These are phyloP conservation scores for Blastocystis sp. DNA, from an alignment of 352 stramenopile genomes.

Conservation along the genomic window DNA sequence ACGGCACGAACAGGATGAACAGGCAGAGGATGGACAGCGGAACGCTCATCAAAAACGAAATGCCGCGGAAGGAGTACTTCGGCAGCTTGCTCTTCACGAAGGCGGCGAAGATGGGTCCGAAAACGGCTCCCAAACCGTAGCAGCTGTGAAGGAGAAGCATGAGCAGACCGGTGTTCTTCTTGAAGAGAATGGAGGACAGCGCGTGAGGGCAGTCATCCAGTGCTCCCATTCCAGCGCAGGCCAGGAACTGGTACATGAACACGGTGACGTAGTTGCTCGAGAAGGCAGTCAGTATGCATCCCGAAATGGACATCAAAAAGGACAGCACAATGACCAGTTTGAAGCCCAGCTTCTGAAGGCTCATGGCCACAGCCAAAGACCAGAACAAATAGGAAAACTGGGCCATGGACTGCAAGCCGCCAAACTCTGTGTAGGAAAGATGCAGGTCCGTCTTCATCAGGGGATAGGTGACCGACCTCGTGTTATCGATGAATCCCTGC, in stretches of 20 bases:
- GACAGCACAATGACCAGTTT: slow-evolving; percentile 37
- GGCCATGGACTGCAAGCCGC: slow-evolving; percentile 54
- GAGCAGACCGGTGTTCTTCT: slow-evolving; percentile 59
- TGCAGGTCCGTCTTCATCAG: slow-evolving; percentile 57
- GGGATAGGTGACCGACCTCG: slow-evolving; percentile 48
- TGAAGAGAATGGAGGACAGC: slow-evolving; percentile 59
- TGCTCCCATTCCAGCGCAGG: slow-evolving; percentile 49
- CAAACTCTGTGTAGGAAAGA: slow-evolving; percentile 54
- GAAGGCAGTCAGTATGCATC: slow-evolving; percentile 23
- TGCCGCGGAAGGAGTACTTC: slow-evolving; percentile 60
- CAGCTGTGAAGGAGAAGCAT: slow-evolving; percentile 66
- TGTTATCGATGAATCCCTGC: slow-evolving; percentile 65
- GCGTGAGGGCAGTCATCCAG: slow-evolving; percentile 41
- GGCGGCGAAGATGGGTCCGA: slow-evolving; percentile 54
- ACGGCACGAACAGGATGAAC: slow-evolving; percentile 19
- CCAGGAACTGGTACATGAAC: slow-evolving; percentile 62
- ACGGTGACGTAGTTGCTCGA: neutral
- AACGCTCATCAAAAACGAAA: slow-evolving; percentile 31
- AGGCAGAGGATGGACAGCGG: slow-evolving; percentile 30
- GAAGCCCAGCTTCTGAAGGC: slow-evolving; percentile 57
- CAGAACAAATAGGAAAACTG: slow-evolving; percentile 68
- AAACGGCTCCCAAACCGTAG: slow-evolving; percentile 63
- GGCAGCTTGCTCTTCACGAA: slow-evolving; percentile 33
- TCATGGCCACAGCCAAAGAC: slow-evolving; percentile 24
- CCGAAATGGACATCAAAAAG: slow-evolving; percentile 50